Base-by-base conservation (phyloP, 345 rosid genomes). In the Geranium rotundifolium region DNA sequence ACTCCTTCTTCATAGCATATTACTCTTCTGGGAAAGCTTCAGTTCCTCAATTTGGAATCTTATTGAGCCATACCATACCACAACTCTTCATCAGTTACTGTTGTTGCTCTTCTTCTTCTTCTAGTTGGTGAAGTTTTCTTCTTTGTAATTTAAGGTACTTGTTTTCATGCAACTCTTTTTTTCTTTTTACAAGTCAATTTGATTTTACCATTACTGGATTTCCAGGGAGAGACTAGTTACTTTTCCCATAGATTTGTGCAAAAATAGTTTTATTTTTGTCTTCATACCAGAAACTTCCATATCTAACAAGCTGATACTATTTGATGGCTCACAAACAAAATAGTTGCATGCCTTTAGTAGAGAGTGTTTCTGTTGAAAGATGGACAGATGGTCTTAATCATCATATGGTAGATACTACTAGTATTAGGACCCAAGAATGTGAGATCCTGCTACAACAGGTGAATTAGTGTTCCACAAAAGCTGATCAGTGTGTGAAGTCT, bases 11-110 rank as follows among this genome's bases (percentile, higher is more conserved):
- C 2, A 23, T 29, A 30, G 46, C 56, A 20, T 63, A 77, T 79
- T 73, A 60, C 64, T 66, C 39, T 72, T 71, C 64, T 79, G 78
- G 65, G 64, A 29, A 34, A 34, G 41, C 66, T 61, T 46, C 46
- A 66, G 71, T 63, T 69, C 59, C 75, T 68, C 76, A 50, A 54
- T 65, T 70, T 71, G 60, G 77, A 67, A 57, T 63, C 27, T 29
- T 9, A 46, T 46, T 46, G 14, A 9, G 6, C 16, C 16, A 9
- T 2, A 9, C 14, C 8, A 46, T 46, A 46, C 16, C 16, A 46
- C 52, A 46, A 12, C 16, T 46, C 52, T 46, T 12, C 15, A 8
- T 34, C 7, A 34, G 41, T 34, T 34, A 34, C 10, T 34, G 41
- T 34, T 34, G 41, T 34, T 34, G 41, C 16, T 46, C 52, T 12